Evolutionary conservation across 208 protist species (phyloP).

Genomic region (Leishmania braziliensis): DNA sequence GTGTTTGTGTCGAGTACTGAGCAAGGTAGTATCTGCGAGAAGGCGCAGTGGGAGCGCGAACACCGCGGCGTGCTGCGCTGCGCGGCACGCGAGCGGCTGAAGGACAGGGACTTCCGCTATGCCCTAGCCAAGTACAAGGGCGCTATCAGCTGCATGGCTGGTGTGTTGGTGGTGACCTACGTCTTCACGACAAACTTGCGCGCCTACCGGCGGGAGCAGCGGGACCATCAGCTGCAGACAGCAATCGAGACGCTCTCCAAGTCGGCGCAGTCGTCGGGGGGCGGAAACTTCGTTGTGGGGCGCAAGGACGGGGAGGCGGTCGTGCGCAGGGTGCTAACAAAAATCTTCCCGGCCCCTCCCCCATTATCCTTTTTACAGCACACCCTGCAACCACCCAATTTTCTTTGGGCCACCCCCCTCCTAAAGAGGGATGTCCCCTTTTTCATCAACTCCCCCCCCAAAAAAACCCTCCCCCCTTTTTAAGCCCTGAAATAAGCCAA

Average conservation of each 20-base stretch:
- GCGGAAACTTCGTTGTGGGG: slow-evolving; percentile 28
- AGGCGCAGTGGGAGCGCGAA: slow-evolving; percentile 73
- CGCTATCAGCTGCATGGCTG: slow-evolving; percentile 59
- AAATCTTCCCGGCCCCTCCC: no score
- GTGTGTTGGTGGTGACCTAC: slow-evolving; percentile 53
- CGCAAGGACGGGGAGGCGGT: slow-evolving; percentile 35
- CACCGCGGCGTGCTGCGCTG: slow-evolving; percentile 50
- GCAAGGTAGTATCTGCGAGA: slow-evolving; percentile 46
- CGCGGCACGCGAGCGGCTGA: slow-evolving; percentile 51
- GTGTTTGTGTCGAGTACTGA: slow-evolving; percentile 59
- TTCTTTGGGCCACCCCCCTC: no score
- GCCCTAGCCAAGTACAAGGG: slow-evolving; percentile 71
- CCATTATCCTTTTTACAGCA: no score
- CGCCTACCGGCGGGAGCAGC: slow-evolving; percentile 53
- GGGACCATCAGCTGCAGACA: slow-evolving; percentile 47
- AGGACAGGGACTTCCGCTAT: slow-evolving; percentile 62
- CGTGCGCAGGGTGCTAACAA: slow-evolving; percentile 36
- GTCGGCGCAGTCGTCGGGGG: not conserved
- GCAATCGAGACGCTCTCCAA: slow-evolving; percentile 38
- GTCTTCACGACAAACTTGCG: slow-evolving; percentile 64
- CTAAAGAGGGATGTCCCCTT: no score
- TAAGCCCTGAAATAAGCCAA: no score
- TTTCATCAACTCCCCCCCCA: no score
- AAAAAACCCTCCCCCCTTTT: no score
- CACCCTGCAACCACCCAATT: no score